A percentile compares a stretch with the other conserved stretches of the same genome.
Conservation (phyloP, 305 asterid species). For the Ilex paraguariensis region DNA sequence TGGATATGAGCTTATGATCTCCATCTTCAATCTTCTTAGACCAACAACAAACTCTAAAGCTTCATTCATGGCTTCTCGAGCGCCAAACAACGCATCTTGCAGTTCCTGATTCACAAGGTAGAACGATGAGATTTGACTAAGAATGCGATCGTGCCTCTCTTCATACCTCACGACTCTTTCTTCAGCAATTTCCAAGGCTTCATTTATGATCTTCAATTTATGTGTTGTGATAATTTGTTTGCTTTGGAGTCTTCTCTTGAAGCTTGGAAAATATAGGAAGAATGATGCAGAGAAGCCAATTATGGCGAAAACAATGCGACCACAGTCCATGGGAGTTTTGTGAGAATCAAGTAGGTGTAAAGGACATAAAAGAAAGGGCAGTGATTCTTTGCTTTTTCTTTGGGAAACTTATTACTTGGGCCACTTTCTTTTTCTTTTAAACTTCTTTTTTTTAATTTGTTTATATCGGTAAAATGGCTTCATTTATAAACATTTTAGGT, state of each 20-base stretch:
- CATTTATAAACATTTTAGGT: too few relatives aligned
- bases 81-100: slow-evolving; percentile 35
- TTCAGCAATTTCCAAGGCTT: slow-evolving; percentile 32
- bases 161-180: slow-evolving; percentile 18
- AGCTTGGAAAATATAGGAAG: slow-evolving; percentile 16
- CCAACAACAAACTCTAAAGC: slow-evolving; percentile 27
- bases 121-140: slow-evolving; percentile 37
- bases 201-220: slow-evolving; percentile 19
- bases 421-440: too few relatives aligned
- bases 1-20: slow-evolving; percentile 18
- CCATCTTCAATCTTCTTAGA: slow-evolving; percentile 35
- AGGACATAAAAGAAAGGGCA: background rate
- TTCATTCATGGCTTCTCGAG: slow-evolving; percentile 36
- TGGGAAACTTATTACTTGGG: too few relatives aligned
- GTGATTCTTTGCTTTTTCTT: slow-evolving; percentile 13
- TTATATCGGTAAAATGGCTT: too few relatives aligned
- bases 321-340: slow-evolving; percentile 14
- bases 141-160: slow-evolving; percentile 46
- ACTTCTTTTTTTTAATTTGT: too few relatives aligned
- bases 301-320: slow-evolving; percentile 12
- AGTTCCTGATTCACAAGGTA: slow-evolving; percentile 32
- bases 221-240: slow-evolving; percentile 11
- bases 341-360: background rate
- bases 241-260: slow-evolving; percentile 15
- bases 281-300: slow-evolving; percentile 28